Percentiles rank a stretch among this genome's conserved stretches.
Evolutionary conservation across 2,329 filamentous ascomycete species (phyloP).

Genomic region (Beauveria caledonica): DNA sequence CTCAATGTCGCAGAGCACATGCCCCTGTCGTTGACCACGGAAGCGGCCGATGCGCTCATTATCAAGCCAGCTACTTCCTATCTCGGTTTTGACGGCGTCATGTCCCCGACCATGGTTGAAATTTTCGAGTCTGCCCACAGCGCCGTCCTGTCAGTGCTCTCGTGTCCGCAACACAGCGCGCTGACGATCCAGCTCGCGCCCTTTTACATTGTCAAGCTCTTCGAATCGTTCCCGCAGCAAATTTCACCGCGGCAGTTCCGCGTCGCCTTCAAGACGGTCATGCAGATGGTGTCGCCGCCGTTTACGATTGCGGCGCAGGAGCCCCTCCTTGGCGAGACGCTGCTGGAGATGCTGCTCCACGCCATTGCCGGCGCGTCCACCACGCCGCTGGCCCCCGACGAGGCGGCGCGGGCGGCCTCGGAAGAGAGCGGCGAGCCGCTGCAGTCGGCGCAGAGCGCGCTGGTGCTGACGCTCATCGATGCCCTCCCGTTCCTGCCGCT

Average conservation of each 20-base stretch:
- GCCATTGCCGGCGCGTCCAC: constrained; percentile 45
- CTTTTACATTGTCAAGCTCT: constrained; percentile 75
- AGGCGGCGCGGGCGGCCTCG: constrained; percentile 24
- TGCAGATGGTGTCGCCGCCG: constrained; percentile 74
- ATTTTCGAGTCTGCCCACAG: constrained; percentile 88
- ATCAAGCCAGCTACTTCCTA: constrained; percentile 68
- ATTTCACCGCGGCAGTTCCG: constrained; percentile 82
- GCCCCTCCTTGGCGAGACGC: constrained; percentile 67
- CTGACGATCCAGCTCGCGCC: constrained; percentile 66
- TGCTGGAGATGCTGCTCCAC: constrained; percentile 70
- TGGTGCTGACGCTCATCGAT: constrained; percentile 71
- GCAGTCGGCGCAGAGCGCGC: constrained; percentile 70
- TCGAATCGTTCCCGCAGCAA: constrained; percentile 68
- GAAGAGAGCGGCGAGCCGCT: constrained; percentile 22
- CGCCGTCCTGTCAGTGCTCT: constrained; percentile 70
- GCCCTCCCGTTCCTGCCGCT: constrained; percentile 66
- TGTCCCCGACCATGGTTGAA: constrained; percentile 39
- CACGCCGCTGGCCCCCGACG: constrained; percentile 30
- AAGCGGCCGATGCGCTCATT: constrained; percentile 63
- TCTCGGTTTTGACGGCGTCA: constrained; percentile 41
- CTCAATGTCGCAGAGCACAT: constrained; percentile 82
- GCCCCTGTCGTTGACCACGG: constrained; percentile 57
- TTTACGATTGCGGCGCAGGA: constrained; percentile 65
- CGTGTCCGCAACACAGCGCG: constrained; percentile 66
- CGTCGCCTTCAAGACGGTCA: constrained; percentile 76